Percentiles rank a stretch among this genome's conserved stretches.
phyloP scores from a whole-genome alignment of 441 rosid genomes.

The Brassica hybrid region DNA sequence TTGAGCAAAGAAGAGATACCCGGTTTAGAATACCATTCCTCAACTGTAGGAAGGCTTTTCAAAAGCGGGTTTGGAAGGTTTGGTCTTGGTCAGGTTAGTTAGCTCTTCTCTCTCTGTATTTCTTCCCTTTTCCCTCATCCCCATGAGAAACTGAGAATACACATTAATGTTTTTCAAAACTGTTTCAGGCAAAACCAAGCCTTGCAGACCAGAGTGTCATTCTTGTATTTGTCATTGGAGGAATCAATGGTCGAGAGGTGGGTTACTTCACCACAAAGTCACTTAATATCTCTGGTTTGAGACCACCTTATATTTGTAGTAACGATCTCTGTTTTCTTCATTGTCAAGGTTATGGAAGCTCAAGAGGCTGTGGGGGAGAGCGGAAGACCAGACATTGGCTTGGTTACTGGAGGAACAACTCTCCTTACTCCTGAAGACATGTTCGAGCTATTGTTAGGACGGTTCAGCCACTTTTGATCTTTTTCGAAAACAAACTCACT shows the following conservation, averaged over 20 bases:
- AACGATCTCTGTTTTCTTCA: constrained; percentile 1
- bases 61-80: constrained; percentile 97
- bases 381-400: constrained; percentile 78
- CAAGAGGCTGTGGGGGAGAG: constrained; percentile 82
- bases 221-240: constrained; percentile 85
- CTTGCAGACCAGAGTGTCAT: constrained; percentile 82
- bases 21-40: constrained; percentile 91
- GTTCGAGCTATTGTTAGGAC: constrained; percentile 78
- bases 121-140: background rate
- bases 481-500: background rate
- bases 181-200: constrained; percentile 83
- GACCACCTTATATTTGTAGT: background rate
- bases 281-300: background rate
- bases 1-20: constrained; percentile 69
- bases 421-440: constrained; percentile 81
- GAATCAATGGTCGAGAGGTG: constrained; percentile 91
- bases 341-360: constrained; percentile 69
- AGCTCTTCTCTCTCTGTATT: background rate
- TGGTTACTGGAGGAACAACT: constrained; percentile 89
- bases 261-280: constrained; percentile 14
- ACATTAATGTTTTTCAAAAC: constrained; percentile 15
- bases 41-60: constrained; percentile 90
- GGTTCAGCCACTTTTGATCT: constrained; percentile 61
- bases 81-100: constrained; percentile 89
- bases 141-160: background rate